Evolutionary conservation across 225 moss, liverwort and hornwort genomes (phyloP), one percentile per base, ranked within the genome.

Genomic region (Ulota crispa): DNA sequence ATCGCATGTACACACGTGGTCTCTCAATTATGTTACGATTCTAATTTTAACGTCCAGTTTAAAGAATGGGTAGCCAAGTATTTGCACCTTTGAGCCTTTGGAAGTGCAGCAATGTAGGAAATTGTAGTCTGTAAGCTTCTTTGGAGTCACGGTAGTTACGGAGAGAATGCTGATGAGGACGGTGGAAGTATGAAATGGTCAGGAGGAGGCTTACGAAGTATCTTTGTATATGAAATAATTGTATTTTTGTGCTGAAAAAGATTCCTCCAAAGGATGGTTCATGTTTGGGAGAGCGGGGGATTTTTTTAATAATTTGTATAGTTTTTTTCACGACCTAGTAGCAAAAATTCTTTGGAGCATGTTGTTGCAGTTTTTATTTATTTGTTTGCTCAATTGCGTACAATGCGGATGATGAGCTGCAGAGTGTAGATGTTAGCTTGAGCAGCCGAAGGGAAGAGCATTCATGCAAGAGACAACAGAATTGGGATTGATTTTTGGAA

Each of bases 401-500:
- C 82, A 47, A 76, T 76, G 73, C 24, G 56, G 73, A 74, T 27
- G 59, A 37, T 42, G 19, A 43, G 1, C 50, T 66, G 68, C 27
- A 28, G 27, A 61, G 61, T n/a, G 47, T 61, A 16, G 61, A 24
- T 54, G 52, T 54, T 55, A 27, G 28, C 36, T 80, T 53, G 64
- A 73, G 0, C 3, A 14, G 39, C 8, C 6, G 26, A 27, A 27
- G 7, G 14, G 14, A 72, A 80, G 64, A 14, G 2, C 63, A 7
- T 53, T 15, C 6, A 14, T 39, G 73, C 37, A 37, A 21, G 28
- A 16, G 64, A 52, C 42, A 54, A 65, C 39, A n/a, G 69, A 69
- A 68, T 45, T 56, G 75, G 75, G 36, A 39, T 70, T 30, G 8
- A 19, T 24, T 63, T 81, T 73, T 39, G 66, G n/a, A 62, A 72